Evolutionary conservation across 176 grass and related monocot genomes (phyloP).

Genomic region (Juncus effusus): DNA sequence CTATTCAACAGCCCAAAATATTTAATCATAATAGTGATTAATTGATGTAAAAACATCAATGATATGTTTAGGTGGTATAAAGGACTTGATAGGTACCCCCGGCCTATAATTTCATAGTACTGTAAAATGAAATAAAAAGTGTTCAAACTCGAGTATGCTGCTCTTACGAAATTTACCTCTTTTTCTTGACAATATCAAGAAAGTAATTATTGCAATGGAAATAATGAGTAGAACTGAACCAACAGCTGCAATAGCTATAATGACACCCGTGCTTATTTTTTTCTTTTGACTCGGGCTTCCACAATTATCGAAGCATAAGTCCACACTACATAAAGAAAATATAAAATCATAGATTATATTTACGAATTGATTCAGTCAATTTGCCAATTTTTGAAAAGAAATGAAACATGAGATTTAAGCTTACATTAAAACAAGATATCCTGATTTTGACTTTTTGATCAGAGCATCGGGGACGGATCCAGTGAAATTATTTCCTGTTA

Average conservation of each 20-base stretch:
- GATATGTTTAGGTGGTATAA: too few relatives aligned
- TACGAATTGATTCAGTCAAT: not conserved
- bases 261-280: constrained; percentile 11
- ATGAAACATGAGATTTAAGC: not conserved
- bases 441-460: constrained; percentile 14
- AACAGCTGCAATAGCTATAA: constrained; percentile 29
- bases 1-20: too few relatives aligned
- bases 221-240: constrained; percentile 27
- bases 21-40: too few relatives aligned
- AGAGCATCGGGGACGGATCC: constrained; percentile 3
- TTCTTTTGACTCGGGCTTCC: constrained; percentile 33
- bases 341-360: constrained; percentile 5
- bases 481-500: constrained; percentile 20
- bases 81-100: too few relatives aligned
- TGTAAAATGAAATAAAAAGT: too few relatives aligned
- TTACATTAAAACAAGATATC: not conserved
- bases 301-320: constrained; percentile 17
- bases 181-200: too few relatives aligned
- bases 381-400: not conserved
- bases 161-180: too few relatives aligned
- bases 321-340: not conserved
- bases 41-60: too few relatives aligned
- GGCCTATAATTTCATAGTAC: too few relatives aligned
- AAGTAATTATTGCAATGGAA: too few relatives aligned
- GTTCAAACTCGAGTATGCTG: too few relatives aligned